A percentile compares a stretch with the other conserved stretches of the same genome.
Evolutionary conservation across 768 basidiomycete species (phyloP).

Genomic region (Galerina marginata): DNA sequence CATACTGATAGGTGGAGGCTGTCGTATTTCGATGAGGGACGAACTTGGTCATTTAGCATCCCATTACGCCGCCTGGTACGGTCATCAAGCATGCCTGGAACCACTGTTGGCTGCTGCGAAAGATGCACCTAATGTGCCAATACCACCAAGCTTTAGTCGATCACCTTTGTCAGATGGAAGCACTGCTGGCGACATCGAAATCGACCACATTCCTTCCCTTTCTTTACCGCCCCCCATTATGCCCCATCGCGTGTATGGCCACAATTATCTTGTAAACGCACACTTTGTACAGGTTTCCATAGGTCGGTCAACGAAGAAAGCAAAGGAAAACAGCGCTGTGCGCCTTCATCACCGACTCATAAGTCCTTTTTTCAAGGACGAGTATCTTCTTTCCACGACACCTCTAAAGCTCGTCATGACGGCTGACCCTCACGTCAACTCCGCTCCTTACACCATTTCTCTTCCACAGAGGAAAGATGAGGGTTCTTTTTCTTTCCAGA

Average conservation of each 20-base stretch:
- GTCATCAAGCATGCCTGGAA: slow-evolving; percentile 73
- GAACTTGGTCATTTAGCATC: slow-evolving; percentile 85
- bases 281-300: slow-evolving; percentile 87
- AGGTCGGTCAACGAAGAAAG: slow-evolving; percentile 60
- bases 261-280: slow-evolving; percentile 90
- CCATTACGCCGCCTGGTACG: slow-evolving; percentile 98
- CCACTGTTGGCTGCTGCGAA: slow-evolving; percentile 57
- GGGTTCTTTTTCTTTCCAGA: slow-evolving; percentile 87
- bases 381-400: slow-evolving; percentile 72
- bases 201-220: slow-evolving; percentile 93
- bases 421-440: slow-evolving; percentile 78
- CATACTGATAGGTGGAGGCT: slow-evolving; percentile 81
- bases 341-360: slow-evolving; percentile 78
- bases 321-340: slow-evolving; percentile 49
- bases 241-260: slow-evolving; percentile 96
- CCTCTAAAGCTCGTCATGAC: slow-evolving; percentile 97
- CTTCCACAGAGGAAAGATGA: slow-evolving; percentile 77
- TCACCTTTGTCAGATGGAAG: slow-evolving; percentile 46
- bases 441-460: slow-evolving; percentile 89
- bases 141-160: slow-evolving; percentile 29
- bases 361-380: slow-evolving; percentile 69
- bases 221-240: slow-evolving; percentile 97
- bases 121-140: slow-evolving; percentile 31
- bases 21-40: slow-evolving; percentile 76
- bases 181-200: slow-evolving; percentile 63